Evolutionary conservation across 306 rosid genomes (phyloP).

Genomic region (Canavalia ensiformis): DNA sequence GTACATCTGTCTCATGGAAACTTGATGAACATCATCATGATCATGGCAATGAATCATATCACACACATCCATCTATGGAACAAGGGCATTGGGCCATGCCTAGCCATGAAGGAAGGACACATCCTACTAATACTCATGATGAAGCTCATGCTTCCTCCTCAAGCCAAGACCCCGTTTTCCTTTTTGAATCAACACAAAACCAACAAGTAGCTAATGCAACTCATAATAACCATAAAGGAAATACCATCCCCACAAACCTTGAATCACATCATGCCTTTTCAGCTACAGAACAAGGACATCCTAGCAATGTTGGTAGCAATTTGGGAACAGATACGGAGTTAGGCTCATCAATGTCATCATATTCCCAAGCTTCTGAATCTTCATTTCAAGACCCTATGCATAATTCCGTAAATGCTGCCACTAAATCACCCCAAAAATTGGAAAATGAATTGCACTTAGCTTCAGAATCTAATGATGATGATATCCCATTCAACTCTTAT

Average conservation of each 20-base stretch:
- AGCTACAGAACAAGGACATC: background rate
- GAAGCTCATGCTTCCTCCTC: conserved; percentile 35
- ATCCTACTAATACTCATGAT: background rate
- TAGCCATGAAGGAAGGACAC: conserved; percentile 9
- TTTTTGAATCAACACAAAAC: conserved; percentile 24
- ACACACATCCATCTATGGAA: background rate
- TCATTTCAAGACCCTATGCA: conserved; percentile 29
- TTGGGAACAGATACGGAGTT: background rate
- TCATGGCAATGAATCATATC: conserved; percentile 7
- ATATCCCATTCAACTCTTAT: conserved; percentile 52
- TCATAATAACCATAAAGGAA: conserved; percentile 5
- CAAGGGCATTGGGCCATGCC: conserved; percentile 17
- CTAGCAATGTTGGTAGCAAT: background rate
- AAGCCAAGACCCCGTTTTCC: conserved; percentile 32
- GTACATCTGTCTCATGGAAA: background rate
- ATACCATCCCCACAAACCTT: background rate
- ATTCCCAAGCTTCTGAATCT: conserved; percentile 40
- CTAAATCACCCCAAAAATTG: background rate
- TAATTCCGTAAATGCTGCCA: conserved; percentile 16
- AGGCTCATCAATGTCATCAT: conserved; percentile 39
- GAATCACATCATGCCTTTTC: background rate
- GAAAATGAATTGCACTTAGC: background rate
- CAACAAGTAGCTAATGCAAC: background rate
- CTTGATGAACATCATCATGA: conserved; percentile 20
- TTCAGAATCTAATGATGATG: conserved; percentile 45